phyloP scores from a whole-genome alignment of 208 protist species.

The Trypanosoma caninum region DNA sequence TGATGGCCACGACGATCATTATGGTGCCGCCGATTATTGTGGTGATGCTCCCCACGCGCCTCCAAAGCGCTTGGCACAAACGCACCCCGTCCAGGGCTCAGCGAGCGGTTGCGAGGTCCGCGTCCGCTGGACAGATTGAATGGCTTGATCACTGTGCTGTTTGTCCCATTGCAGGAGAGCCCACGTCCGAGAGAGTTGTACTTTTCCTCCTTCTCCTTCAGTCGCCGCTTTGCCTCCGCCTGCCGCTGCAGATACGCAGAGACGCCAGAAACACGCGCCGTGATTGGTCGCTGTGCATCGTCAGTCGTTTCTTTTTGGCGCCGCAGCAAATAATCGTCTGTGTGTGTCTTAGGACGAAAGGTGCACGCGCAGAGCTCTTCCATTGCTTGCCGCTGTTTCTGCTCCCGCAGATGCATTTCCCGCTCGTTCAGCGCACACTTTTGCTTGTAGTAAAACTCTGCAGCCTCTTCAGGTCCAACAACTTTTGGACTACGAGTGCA shows the following conservation, averaged over 20 bases:
- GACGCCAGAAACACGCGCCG: constrained; percentile 45
- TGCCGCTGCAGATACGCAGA: constrained; percentile 62
- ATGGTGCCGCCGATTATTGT: neutral
- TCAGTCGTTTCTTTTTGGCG: neutral
- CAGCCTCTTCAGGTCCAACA: constrained; percentile 25
- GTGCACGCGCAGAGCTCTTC: constrained; percentile 79
- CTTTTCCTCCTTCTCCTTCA: constrained; percentile 43
- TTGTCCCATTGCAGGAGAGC: constrained; percentile 26
- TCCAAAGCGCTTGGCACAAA: neutral
- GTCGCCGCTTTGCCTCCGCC: constrained; percentile 37
- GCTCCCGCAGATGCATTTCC: constrained; percentile 23
- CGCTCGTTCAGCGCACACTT: constrained; percentile 27
- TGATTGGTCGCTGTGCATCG: neutral
- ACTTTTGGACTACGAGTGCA: constrained; percentile 1
- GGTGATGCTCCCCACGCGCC: neutral
- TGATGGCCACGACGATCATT: neutral
- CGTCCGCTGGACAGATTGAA: constrained; percentile 32
- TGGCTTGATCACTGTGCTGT: constrained; percentile 31
- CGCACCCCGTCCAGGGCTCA: neutral
- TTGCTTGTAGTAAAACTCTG: constrained; percentile 61
- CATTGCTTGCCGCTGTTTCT: constrained; percentile 23
- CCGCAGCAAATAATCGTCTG: constrained; percentile 17
- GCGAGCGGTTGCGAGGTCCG: neutral
- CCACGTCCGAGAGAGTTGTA: constrained; percentile 36
- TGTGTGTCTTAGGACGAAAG: constrained; percentile 66